Evolutionary conservation across 2,329 filamentous ascomycete genomes (phyloP), one percentile per base, ranked within the genome.

Genomic region (Penicillium sp.): DNA sequence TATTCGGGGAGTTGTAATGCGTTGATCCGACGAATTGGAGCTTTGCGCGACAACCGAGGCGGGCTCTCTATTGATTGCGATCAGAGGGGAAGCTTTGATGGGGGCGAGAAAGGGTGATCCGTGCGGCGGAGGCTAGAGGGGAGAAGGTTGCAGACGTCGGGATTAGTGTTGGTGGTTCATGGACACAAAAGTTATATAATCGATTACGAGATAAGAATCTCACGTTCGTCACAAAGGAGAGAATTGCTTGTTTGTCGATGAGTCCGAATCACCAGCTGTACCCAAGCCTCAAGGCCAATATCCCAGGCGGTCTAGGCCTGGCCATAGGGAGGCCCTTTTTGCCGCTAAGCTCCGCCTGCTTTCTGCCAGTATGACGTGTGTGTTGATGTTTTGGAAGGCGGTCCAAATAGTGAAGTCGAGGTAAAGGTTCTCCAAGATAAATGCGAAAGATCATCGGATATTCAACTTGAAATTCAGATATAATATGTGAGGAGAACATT

Each of bases 71-170:
- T 64, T 57, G 56, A 64, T 53, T 60, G 59, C 61, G 53, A 57
- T 58, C 57, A 56, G 68, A 68, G 65, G 68, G 63, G 68, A 61
- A 65, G 65, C 58, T 69, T 65, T 40, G 47, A 61, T 63, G 60
- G 59, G 64, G 55, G 62, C 64, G 56, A 65, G 62, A 66, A 62
- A 63, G 35, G 70, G 65, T 62, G 66, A 67, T 65, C 65, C 61
- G 70, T 69, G 70, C 57, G 62, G 69, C 56, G 63, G 65, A 42
- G 45, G 53, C 59, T 63, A 59, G 64, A 54, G 45, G 44, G 45
- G 40, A 30, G 28, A 17, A 53, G 47, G 45, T 38, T 60, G 53
- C 22, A 33, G 40, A 42, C 50, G 50, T 17, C 53, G 47, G 40
- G 59, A 51, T 56, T 51, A 59, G 24, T 53, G 59, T 24, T 63